Evolutionary conservation across 2,329 filamentous ascomycete species (phyloP).

Genomic region (Colletotrichum graminicola): DNA sequence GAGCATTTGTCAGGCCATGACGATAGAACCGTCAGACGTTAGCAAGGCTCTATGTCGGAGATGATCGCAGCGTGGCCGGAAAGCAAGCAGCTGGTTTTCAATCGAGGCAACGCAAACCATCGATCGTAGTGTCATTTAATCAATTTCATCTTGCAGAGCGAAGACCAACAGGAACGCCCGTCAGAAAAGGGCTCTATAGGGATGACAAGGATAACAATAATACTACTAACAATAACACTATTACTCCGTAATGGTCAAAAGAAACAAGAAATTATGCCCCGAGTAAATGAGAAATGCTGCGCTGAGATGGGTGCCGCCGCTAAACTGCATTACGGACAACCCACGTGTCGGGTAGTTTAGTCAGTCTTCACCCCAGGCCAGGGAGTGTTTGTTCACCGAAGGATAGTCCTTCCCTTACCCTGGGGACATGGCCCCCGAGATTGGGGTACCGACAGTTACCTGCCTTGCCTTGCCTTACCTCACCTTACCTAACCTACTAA

Average conservation of each 20-base stretch:
- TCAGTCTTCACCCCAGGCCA: not conserved
- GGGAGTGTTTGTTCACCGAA: slow-evolving; percentile 35
- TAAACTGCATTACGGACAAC: slow-evolving; percentile 38
- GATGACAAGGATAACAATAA: not conserved
- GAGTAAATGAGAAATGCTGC: slow-evolving; percentile 21
- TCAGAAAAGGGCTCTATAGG: slow-evolving; percentile 6
- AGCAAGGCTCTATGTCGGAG: not conserved
- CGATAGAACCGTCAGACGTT: not conserved
- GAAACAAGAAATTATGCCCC: slow-evolving; percentile 4
- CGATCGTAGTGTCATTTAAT: not conserved
- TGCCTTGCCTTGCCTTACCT: too few species aligned
- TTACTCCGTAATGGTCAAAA: not conserved
- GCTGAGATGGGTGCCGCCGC: slow-evolving; percentile 30
- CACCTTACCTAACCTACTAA: not conserved
- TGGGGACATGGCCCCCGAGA: slow-evolving; percentile 28
- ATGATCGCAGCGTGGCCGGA: slow-evolving; percentile 1
- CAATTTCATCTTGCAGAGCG: not conserved
- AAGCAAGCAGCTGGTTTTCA: too few species aligned
- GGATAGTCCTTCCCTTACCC: not conserved
- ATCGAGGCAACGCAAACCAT: not conserved
- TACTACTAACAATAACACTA: not conserved
- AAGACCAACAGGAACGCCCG: slow-evolving; percentile 4
- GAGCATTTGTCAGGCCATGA: not conserved
- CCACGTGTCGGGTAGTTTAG: slow-evolving; percentile 33
- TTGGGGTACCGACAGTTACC: slow-evolving; percentile 23